These are phyloP conservation scores for Phialophora expanda DNA, from an alignment of 2,329 filamentous ascomycete genomes.

Conservation along the genomic window DNA sequence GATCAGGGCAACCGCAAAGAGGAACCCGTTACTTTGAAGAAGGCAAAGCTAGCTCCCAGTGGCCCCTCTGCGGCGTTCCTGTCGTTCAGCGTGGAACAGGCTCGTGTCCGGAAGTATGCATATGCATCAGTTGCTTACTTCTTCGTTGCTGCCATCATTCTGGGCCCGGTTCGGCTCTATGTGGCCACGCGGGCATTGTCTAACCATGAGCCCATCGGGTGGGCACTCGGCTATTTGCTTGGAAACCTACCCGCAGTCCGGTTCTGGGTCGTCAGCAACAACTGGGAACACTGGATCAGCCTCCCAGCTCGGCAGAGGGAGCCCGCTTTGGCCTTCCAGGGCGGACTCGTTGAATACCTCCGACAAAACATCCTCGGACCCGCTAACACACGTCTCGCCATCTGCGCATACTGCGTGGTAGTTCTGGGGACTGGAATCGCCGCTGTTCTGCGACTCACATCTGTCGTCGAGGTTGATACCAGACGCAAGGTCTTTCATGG, in stretches of 20 bases:
- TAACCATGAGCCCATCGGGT: conserved; percentile 82
- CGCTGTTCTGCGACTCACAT: conserved; percentile 74
- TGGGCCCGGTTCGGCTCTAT: conserved; percentile 73
- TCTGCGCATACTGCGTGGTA: conserved; percentile 73
- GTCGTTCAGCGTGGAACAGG: conserved; percentile 78
- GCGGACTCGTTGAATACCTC: conserved; percentile 67
- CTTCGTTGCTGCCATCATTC: conserved; percentile 67
- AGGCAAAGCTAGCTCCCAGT: conserved; percentile 11
- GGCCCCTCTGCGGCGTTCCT: conserved; percentile 65
- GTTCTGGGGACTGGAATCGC: conserved; percentile 74
- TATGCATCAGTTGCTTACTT: conserved; percentile 82
- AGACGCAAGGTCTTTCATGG: conserved; percentile 97
- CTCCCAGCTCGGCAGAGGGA: conserved; percentile 21
- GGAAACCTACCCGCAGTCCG: conserved; percentile 76
- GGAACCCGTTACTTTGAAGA: conserved; percentile 2
- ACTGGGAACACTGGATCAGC: conserved; percentile 67
- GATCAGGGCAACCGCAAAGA: conserved; percentile 46
- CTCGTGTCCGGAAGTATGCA: conserved; percentile 75
- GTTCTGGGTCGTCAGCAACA: conserved; percentile 70
- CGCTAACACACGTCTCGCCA: conserved; percentile 78
- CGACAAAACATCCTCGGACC: conserved; percentile 70
- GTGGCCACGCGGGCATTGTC: conserved; percentile 70
- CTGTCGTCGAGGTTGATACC: conserved; percentile 89
- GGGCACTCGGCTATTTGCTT: conserved; percentile 88
- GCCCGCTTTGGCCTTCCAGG: background rate